Percentiles rank a stretch among this genome's conserved stretches.
These are phyloP conservation scores for Alternaria viburni DNA, from an alignment of 2,329 filamentous ascomycete genomes.

Conservation along the genomic window DNA sequence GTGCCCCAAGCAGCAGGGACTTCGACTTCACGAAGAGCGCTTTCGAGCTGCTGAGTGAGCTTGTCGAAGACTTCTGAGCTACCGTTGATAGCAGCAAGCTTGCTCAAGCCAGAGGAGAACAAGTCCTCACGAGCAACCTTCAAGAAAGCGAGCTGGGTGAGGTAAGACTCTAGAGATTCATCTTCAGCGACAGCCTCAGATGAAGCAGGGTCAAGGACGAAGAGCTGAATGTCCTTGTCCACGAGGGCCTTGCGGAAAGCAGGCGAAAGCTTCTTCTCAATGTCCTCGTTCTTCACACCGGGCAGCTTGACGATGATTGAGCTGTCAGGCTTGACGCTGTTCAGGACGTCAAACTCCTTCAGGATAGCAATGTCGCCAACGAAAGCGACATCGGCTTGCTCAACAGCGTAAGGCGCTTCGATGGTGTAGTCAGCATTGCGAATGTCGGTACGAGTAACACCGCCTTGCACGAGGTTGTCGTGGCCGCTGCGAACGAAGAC, in stretches of 20 bases:
- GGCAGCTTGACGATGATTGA: slow-evolving; percentile 78
- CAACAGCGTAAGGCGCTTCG: slow-evolving; percentile 82
- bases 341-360: slow-evolving; percentile 75
- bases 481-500: slow-evolving; percentile 65
- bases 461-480: slow-evolving; percentile 73
- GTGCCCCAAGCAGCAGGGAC: slow-evolving; percentile 82
- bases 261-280: slow-evolving; percentile 83
- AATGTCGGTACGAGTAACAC: slow-evolving; percentile 82
- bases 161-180: slow-evolving; percentile 64
- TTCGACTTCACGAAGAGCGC: slow-evolving; percentile 74
- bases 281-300: slow-evolving; percentile 82
- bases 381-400: slow-evolving; percentile 78
- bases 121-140: slow-evolving; percentile 74
- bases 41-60: slow-evolving; percentile 65
- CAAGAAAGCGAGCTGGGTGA: slow-evolving; percentile 84
- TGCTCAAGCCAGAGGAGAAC: slow-evolving; percentile 67
- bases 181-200: slow-evolving; percentile 73
- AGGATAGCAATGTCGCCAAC: slow-evolving; percentile 82
- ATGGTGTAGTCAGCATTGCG: slow-evolving; percentile 82
- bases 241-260: slow-evolving; percentile 74
- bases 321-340: slow-evolving; percentile 72
- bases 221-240: slow-evolving; percentile 73
- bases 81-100: slow-evolving; percentile 68
- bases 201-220: slow-evolving; percentile 74
- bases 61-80: slow-evolving; percentile 68